Evolutionary conservation across 805 yeast genomes (phyloP).

Genomic region (Saccharomyces eubayanus): DNA sequence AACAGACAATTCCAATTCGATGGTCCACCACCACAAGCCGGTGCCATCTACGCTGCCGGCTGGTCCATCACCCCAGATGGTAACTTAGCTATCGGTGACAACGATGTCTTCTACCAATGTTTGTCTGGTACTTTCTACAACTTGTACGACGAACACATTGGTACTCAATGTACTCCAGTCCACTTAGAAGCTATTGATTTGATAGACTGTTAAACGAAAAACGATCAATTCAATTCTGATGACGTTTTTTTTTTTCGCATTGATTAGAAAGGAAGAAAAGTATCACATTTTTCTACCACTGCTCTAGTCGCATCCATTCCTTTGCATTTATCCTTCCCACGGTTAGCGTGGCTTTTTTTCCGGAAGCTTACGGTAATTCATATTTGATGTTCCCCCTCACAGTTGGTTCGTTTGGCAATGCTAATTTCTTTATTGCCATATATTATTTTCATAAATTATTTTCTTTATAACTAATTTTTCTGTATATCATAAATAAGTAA

Average conservation of each 20-base stretch:
- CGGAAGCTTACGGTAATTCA: not conserved
- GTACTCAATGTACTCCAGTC: constrained; percentile 49
- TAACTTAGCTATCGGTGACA: constrained; percentile 47
- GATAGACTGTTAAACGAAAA: constrained; percentile 25
- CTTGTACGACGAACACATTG: constrained; percentile 49
- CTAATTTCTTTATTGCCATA: not conserved
- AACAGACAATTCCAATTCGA: constrained; percentile 68
- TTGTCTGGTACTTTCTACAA: constrained; percentile 58
- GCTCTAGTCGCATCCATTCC: constrained; percentile 11
- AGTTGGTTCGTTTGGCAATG: not conserved
- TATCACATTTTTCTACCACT: not conserved
- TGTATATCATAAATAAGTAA: not conserved
- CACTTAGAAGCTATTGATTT: constrained; percentile 44
- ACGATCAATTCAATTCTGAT: not conserved
- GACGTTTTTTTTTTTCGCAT: not conserved
- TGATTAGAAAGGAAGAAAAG: constrained; percentile 15
- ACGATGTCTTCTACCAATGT: constrained; percentile 53
- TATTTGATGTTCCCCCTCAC: not conserved
- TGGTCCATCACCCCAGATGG: constrained; percentile 46
- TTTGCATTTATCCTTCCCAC: constrained; percentile 5
- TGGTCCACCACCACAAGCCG: constrained; percentile 67
- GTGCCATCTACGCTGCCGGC: constrained; percentile 50
- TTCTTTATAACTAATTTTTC: not conserved
- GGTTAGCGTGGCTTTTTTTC: not conserved
- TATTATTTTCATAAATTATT: not conserved